Base-by-base conservation (phyloP, 495 filamentous ascomycete species). In the Hyphodiscus hymeniophilus region DNA sequence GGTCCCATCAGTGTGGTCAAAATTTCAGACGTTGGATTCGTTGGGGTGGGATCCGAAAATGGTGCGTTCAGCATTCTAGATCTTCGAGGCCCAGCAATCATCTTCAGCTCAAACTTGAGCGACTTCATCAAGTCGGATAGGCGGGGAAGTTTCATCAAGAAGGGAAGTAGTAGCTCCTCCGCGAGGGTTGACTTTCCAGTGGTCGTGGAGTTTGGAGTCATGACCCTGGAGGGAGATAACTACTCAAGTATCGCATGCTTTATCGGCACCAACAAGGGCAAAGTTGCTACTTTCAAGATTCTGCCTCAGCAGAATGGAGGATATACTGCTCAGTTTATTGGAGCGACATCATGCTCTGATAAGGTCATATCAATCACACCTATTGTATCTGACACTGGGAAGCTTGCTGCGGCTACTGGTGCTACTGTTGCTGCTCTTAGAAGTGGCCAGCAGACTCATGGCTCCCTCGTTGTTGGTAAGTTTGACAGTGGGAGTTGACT, bases 181-280 rank as follows among this genome's bases (percentile, higher is more conserved):
- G 52, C 32, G 47, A 65, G 76, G 42, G 58, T 65, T 21, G 91
- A 94, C 60, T 94, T 80, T 80, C 79, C 80, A 23, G 87, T 81
- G 6, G 69, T 65, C 32, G 74, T 96, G 10, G 86, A 95, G 63
- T 98, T 97, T 69, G 88, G 86, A 48, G 87, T 96, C 23, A 82
- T 98, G 80, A 92, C 84, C 11, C 68, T 95, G 16, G 92, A 97
- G 36, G 87, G 84, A 0, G 91, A 96, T 64, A 83, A 86, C 51
- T 98, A 94, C 58, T 95, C 91, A 6, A 94, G 87, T 55, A 94
- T 98, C 45, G 80, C 83, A 38, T 84, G 90, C 54, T 95, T 96
- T 57, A 84, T 92, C 3, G 92, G 94, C 8, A 97, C 91, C 0
- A 89, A 83, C 56, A 57, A 79, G 30, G 92, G 92, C 17, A 82